Percentiles rank a stretch among this genome's conserved stretches.
phyloP scores from a whole-genome alignment of 768 basidiomycete species.

The Fistulinella prunicolor region DNA sequence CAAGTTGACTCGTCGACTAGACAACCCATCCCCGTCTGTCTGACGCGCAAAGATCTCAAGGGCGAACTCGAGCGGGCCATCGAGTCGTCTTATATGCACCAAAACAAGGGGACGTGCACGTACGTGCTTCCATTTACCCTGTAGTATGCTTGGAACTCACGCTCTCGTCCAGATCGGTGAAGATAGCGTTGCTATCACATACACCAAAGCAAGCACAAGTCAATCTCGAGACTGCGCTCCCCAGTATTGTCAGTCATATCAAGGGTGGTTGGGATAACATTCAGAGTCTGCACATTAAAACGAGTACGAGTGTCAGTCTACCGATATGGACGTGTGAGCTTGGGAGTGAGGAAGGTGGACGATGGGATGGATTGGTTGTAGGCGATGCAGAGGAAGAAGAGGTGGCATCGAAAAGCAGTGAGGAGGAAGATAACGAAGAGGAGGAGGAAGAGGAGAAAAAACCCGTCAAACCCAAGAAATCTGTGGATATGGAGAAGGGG shows the following conservation, averaged over 20 bases:
- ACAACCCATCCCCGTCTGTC: constrained; percentile 92
- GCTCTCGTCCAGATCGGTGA: constrained; percentile 61
- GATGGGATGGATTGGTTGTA: constrained; percentile 29
- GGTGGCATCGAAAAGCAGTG: not conserved
- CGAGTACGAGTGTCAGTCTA: constrained; percentile 75
- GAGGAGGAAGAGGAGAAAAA: not conserved
- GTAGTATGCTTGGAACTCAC: not conserved
- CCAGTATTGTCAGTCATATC: constrained; percentile 66
- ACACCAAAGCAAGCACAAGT: constrained; percentile 68
- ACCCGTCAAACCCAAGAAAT: constrained; percentile 1
- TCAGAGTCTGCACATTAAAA: constrained; percentile 87
- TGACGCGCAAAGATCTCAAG: constrained; percentile 88
- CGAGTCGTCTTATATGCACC: constrained; percentile 93
- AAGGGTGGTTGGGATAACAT: constrained; percentile 89
- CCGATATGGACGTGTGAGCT: constrained; percentile 88
- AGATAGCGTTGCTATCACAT: constrained; percentile 75
- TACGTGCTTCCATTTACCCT: constrained; percentile 40
- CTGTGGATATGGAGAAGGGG: not conserved
- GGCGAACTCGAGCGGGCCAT: constrained; percentile 90
- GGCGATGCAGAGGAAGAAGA: constrained; percentile 9
- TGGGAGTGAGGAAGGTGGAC: constrained; percentile 41
- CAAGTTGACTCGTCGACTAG: constrained; percentile 38
- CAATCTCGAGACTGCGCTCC: constrained; percentile 78
- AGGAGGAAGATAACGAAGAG: not conserved
- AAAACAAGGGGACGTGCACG: constrained; percentile 92